A percentile compares a stretch with the other conserved stretches of the same genome.
These are phyloP conservation scores for Plasmodium coatneyi DNA, from an alignment of 169 alveolate genomes.

Conservation along the genomic window DNA sequence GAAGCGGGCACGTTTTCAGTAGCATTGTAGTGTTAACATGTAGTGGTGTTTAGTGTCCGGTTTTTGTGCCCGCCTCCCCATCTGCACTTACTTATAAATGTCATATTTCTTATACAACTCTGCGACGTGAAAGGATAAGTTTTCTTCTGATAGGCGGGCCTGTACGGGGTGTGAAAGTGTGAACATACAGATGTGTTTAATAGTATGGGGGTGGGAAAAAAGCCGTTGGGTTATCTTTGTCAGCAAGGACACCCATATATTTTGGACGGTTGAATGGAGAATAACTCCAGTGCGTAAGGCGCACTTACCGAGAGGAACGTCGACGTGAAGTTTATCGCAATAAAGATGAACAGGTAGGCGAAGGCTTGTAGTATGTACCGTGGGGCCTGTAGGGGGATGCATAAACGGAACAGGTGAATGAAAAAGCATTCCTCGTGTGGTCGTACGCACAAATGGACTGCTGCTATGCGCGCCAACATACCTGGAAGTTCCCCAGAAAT, in stretches of 20 bases:
- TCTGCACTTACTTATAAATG: constrained; percentile 49
- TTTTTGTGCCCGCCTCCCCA: not conserved
- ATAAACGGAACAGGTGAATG: not conserved
- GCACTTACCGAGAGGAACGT: constrained; percentile 59
- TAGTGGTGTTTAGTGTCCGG: not conserved
- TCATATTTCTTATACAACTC: constrained; percentile 66
- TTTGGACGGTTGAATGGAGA: not conserved
- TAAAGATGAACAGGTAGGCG: constrained; percentile 61
- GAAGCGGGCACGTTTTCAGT: not conserved
- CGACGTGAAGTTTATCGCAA: constrained; percentile 66
- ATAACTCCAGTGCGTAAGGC: not conserved
- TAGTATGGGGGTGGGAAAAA: not conserved
- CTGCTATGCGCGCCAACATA: not conserved
- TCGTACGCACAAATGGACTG: not conserved
- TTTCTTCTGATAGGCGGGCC: constrained; percentile 72
- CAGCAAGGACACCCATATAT: not conserved
- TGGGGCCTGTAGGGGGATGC: constrained; percentile 25
- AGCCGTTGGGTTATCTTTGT: not conserved
- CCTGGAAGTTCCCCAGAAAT: constrained; percentile 65
- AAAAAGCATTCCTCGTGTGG: not conserved
- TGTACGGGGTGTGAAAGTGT: not conserved
- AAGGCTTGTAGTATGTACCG: constrained; percentile 69
- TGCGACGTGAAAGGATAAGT: constrained; percentile 68
- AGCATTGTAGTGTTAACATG: not conserved
- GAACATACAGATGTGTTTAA: not conserved